Conservation (phyloP, 257 asterid species). For the Ocimum tenuiflorum region DNA sequence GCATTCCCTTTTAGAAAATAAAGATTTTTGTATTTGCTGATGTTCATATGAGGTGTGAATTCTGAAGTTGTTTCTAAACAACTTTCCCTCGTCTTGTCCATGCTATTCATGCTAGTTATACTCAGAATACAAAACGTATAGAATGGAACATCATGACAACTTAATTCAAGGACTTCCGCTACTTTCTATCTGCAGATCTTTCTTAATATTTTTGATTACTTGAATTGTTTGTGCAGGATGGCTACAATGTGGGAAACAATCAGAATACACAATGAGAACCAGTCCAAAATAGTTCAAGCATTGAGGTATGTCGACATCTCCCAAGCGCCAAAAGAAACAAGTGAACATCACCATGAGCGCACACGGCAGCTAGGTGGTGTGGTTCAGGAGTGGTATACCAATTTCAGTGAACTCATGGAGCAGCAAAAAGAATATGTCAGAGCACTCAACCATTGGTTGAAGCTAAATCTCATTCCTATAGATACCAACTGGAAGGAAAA, state of each 20-base stretch:
- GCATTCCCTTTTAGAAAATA: constrained; percentile 4
- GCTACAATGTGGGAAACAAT: constrained; percentile 90
- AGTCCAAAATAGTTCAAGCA: constrained; percentile 53
- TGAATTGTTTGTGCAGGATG: constrained; percentile 50
- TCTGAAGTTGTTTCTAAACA: no score
- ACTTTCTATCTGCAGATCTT: not conserved
- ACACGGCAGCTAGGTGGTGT: constrained; percentile 73
- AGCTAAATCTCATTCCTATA: constrained; percentile 70
- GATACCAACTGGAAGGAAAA: constrained; percentile 77
- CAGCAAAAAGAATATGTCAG: constrained; percentile 64
- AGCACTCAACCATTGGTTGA: constrained; percentile 67
- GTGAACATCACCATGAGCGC: constrained; percentile 77
- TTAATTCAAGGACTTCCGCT: not conserved
- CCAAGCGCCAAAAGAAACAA: constrained; percentile 75
- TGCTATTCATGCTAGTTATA: not conserved
- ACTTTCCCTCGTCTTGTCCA: not conserved
- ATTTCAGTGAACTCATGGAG: constrained; percentile 59
- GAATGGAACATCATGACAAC: not conserved
- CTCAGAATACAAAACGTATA: not conserved
- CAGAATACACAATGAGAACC: constrained; percentile 55
- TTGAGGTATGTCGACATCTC: constrained; percentile 51
- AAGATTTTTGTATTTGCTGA: constrained; percentile 1
- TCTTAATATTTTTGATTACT: not conserved
- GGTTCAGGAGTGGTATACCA: constrained; percentile 67
- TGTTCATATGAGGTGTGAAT: not conserved